These are phyloP conservation scores for Diplodia scrobiculata DNA, from an alignment of 2,329 filamentous ascomycete genomes.

Conservation along the genomic window DNA sequence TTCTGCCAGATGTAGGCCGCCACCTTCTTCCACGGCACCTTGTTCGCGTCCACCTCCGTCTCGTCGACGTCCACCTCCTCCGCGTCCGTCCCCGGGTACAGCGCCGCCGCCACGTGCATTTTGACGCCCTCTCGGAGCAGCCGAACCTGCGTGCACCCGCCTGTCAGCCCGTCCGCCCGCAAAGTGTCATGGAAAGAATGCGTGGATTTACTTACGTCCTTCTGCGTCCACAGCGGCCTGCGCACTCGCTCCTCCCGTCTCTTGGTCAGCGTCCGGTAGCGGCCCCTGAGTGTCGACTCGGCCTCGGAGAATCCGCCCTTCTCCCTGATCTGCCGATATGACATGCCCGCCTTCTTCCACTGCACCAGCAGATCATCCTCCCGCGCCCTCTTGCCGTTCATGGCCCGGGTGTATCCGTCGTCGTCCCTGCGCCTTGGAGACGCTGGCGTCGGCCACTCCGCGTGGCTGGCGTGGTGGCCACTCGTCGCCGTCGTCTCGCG, in stretches of 20 bases:
- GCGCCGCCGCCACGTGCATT: conserved; percentile 7
- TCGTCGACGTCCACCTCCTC: conserved; percentile 6
- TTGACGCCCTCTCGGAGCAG: conserved; percentile 24
- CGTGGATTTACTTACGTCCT: conserved; percentile 60
- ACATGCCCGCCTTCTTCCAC: conserved; percentile 59
- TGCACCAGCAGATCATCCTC: conserved; percentile 51
- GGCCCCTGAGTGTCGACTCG: conserved; percentile 72
- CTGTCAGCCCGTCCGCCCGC: neutral
- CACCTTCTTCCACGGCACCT: conserved; percentile 63
- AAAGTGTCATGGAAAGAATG: neutral
- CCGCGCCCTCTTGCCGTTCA: neutral
- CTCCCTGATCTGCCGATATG: conserved; percentile 65
- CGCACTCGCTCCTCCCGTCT: conserved; percentile 62
- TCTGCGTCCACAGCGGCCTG: conserved; percentile 64
- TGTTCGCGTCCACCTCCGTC: conserved; percentile 35
- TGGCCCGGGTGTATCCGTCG: neutral
- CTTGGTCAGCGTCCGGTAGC: conserved; percentile 68
- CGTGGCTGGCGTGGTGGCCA: neutral
- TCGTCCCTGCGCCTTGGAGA: neutral
- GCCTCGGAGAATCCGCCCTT: conserved; percentile 62
- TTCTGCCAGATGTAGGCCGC: conserved; percentile 55
- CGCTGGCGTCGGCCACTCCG: neutral
- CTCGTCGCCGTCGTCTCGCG: neutral
- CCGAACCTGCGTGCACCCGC: neutral
- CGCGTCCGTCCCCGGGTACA: conserved; percentile 11